These are phyloP conservation scores for Hemileia vastatrix DNA, from an alignment of 1,284 basidiomycete species.

Conservation along the genomic window DNA sequence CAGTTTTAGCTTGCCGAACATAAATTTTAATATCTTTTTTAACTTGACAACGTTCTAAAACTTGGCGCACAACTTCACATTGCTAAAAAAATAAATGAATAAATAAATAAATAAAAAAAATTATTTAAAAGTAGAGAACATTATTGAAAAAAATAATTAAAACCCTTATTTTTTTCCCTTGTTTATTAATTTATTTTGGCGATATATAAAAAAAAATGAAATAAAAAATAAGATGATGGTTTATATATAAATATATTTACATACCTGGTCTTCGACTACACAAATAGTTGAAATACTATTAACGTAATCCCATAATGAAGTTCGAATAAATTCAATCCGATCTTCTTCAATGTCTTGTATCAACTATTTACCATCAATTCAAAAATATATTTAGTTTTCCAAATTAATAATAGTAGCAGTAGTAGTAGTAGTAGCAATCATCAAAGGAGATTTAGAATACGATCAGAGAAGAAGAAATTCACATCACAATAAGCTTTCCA, in stretches of 20 bases:
- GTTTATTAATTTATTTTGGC: too few relatives aligned
- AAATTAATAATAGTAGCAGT: neutral
- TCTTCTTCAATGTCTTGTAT: conserved; percentile 96
- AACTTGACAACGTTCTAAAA: conserved; percentile 8
- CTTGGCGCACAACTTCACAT: conserved; percentile 8
- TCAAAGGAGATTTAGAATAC: too few relatives aligned
- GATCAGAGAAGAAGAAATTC: conserved; percentile 12
- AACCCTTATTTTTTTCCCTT: too few relatives aligned
- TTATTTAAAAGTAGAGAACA: too few relatives aligned
- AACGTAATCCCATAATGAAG: conserved; percentile 89
- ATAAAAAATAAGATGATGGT: too few relatives aligned
- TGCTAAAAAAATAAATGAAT: too few relatives aligned
- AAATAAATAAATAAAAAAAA: too few relatives aligned
- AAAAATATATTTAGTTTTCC: too few relatives aligned
- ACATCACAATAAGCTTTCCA: conserved; percentile 32
- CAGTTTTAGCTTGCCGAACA: conserved; percentile 14
- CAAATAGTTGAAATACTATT: conserved; percentile 92
- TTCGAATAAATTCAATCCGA: conserved; percentile 82
- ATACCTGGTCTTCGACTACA: conserved; percentile 86
- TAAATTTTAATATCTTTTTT: conserved; percentile 12
- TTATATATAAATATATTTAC: too few relatives aligned
- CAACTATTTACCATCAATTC: too few relatives aligned
- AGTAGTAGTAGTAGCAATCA: neutral
- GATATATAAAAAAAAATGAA: too few relatives aligned
- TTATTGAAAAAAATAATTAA: too few relatives aligned